Conservation (phyloP, 768 basidiomycete genomes). For the Russula virescens region DNA sequence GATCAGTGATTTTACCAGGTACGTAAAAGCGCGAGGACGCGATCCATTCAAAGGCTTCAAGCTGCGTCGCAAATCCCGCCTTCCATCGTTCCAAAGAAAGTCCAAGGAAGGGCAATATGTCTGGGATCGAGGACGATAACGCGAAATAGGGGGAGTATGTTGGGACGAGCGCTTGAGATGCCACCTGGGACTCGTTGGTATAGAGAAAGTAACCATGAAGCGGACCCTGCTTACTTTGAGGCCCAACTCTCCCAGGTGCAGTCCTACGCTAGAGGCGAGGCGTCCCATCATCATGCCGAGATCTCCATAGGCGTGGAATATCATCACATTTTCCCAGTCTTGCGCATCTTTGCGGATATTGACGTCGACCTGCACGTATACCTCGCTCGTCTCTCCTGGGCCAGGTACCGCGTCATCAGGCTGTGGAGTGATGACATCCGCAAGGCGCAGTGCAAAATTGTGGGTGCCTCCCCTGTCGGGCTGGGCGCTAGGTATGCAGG, state of each 20-base stretch:
- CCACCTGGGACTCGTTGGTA: constrained; percentile 33
- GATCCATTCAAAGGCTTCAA: constrained; percentile 55
- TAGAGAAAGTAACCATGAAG: neutral
- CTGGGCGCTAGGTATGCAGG: constrained; percentile 36
- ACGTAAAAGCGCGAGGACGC: constrained; percentile 49
- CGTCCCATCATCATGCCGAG: constrained; percentile 64
- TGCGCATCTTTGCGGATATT: constrained; percentile 47
- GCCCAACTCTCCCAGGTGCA: constrained; percentile 48
- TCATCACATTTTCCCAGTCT: constrained; percentile 46
- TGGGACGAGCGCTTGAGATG: constrained; percentile 34
- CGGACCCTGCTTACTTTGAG: constrained; percentile 42
- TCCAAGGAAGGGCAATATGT: constrained; percentile 52
- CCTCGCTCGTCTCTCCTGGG: constrained; percentile 17
- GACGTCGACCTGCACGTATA: constrained; percentile 55
- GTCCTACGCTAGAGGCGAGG: constrained; percentile 45
- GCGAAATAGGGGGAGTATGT: constrained; percentile 37
- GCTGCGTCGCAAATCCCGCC: constrained; percentile 49
- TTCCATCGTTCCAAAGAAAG: constrained; percentile 48
- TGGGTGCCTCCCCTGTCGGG: constrained; percentile 52
- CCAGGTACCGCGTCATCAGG: constrained; percentile 32
- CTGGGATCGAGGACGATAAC: constrained; percentile 45
- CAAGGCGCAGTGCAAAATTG: constrained; percentile 53
- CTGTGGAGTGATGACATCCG: constrained; percentile 30
- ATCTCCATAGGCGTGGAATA: constrained; percentile 65
- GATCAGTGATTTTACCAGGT: constrained; percentile 33